phyloP scores from a whole-genome alignment of 768 basidiomycete genomes.

The Mycena haematopus region DNA sequence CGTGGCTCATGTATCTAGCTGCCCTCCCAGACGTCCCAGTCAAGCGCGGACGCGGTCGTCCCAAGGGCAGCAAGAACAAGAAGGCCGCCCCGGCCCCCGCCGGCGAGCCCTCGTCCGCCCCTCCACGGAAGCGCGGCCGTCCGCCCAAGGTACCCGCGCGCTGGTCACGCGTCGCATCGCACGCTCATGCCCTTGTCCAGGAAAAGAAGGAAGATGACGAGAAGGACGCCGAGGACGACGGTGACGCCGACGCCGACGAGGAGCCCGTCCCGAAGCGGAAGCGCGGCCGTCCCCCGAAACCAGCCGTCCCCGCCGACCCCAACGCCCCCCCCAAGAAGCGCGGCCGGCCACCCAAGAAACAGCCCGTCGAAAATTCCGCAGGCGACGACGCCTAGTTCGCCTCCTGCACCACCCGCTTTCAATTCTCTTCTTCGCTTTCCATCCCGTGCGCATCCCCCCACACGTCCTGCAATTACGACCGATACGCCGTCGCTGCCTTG shows the following conservation, averaged over 20 bases:
- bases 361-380: conserved; percentile 21
- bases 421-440: conserved; percentile 23
- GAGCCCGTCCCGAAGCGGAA: conserved; percentile 67
- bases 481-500: conserved; percentile 11
- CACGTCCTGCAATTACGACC: conserved; percentile 15
- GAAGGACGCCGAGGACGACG: conserved; percentile 31
- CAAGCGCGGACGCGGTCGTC: conserved; percentile 88
- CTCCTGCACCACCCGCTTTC: conserved; percentile 9
- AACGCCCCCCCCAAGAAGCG: conserved; percentile 67
- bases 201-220: conserved; percentile 30
- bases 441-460: conserved; percentile 4
- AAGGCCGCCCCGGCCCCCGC: conserved; percentile 44
- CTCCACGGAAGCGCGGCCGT: conserved; percentile 66
- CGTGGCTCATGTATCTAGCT: conserved; percentile 34
- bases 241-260: conserved; percentile 40
- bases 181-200: conserved; percentile 31
- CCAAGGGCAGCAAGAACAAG: conserved; percentile 86
- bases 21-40: conserved; percentile 46
- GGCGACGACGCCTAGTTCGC: conserved; percentile 26
- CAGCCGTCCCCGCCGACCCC: conserved; percentile 61
- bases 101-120: conserved; percentile 41
- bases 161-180: conserved; percentile 19
- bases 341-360: conserved; percentile 71
- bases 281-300: conserved; percentile 79
- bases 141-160: conserved; percentile 62